A percentile compares a stretch with the other conserved stretches of the same genome.
phyloP scores from a whole-genome alignment of 1,284 basidiomycete species.

The Entoloma clypeatum region DNA sequence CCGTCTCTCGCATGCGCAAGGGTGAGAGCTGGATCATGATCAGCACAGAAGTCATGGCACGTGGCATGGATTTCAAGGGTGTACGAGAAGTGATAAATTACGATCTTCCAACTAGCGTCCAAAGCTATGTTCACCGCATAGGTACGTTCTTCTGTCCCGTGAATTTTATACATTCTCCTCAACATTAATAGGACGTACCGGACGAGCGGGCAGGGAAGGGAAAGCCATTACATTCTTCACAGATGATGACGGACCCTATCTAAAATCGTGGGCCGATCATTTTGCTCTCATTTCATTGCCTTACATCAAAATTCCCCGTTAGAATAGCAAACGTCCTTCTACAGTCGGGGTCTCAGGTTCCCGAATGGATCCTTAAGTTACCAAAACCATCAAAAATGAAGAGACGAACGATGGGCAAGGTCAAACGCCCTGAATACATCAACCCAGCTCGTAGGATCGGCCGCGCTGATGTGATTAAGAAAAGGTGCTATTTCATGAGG shows the following conservation, averaged over 20 bases:
- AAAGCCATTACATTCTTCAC: slow-evolving; percentile 96
- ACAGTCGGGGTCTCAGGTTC: slow-evolving; percentile 84
- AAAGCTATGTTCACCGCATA: slow-evolving; percentile 94
- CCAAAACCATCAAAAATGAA: slow-evolving; percentile 89
- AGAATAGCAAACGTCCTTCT: slow-evolving; percentile 94
- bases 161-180: neutral
- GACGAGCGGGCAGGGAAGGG: slow-evolving; percentile 88
- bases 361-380: slow-evolving; percentile 87
- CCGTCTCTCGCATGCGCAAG: slow-evolving; percentile 79
- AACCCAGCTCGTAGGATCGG: slow-evolving; percentile 73
- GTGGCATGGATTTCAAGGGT: slow-evolving; percentile 98
- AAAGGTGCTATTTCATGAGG: slow-evolving; percentile 42
- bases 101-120: slow-evolving; percentile 91
- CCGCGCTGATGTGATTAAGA: slow-evolving; percentile 69
- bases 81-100: slow-evolving; percentile 95
- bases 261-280: slow-evolving; percentile 71
- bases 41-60: slow-evolving; percentile 91
- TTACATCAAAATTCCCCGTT: slow-evolving; percentile 12
- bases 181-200: slow-evolving; percentile 70
- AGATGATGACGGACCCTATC: slow-evolving; percentile 85
- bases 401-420: slow-evolving; percentile 79
- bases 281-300: slow-evolving; percentile 7
- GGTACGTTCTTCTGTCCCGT: slow-evolving; percentile 41
- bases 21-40: slow-evolving; percentile 92
- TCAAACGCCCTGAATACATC: slow-evolving; percentile 75